Base-by-base conservation (phyloP, 75 land plant species). In the Cryptomeria japonica region DNA sequence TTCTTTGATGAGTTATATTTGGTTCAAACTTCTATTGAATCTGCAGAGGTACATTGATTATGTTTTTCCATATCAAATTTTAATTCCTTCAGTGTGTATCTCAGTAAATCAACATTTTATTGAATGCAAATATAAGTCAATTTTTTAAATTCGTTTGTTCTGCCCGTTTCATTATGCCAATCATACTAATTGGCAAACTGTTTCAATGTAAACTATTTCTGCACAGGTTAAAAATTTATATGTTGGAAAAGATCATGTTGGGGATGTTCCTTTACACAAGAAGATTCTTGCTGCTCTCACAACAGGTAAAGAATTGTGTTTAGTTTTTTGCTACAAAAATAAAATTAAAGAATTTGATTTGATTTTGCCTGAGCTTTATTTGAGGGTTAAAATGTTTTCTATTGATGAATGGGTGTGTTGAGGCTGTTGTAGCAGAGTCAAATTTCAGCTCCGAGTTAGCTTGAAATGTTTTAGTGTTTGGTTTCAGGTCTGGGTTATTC, bases 241-340 rank as follows among this genome's bases (percentile, higher is more conserved):
- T 91, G 95, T 95, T 84, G 99, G 99, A n/a, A 92, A 87, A 37
- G 94, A 96, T 92, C 91, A 90, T 90, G 94, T 93, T 37, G 99
- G 99, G 86, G 99, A 98, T 92, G 97, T 89, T 73, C 99, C 99
- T 72, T 87, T 98, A 73, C 68, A 89, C 64, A 97, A 94, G 91
- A 98, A 98, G 86, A 93, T 98, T 87, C 94, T 95, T 86, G 99
- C 99, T 86, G 99, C 90, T 47, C 96, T 98, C 42, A 96, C 99
- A 84, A 98, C 99, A 90, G 99, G 99, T 95, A 83, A 88, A 75
- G 32, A 32, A 12, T 34, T 75, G 37, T 75, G 37, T 75, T 34
- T 16, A 75, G 9, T 34, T 34, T n/a, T 34, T 34, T 25, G 77
- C 77, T 34, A 34, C 37, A 75, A 8, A 25, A 13, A 75, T 75